phyloP scores from a whole-genome alignment of 2,329 filamentous ascomycete species.

The Gnomoniopsis sp. region DNA sequence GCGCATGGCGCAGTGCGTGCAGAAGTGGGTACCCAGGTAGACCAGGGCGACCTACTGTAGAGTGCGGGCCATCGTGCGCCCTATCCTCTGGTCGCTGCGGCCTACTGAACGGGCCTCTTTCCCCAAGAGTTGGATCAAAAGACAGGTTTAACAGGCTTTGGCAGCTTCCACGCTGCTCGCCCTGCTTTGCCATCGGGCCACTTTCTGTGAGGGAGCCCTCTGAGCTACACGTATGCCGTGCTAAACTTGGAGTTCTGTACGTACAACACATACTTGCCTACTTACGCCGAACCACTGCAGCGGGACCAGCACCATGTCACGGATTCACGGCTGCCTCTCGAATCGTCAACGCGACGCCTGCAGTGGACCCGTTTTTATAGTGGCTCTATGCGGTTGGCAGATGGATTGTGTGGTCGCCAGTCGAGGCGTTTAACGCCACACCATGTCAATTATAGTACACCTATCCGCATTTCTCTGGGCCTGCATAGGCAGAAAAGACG shows the following conservation, averaged over 20 bases:
- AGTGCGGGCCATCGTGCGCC: no score
- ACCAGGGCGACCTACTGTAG: neutral
- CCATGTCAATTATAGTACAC: constrained; percentile 17
- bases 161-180: neutral
- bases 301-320: neutral
- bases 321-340: neutral
- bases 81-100: neutral
- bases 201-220: constrained; percentile 1
- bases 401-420: neutral
- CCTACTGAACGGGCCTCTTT: neutral
- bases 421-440: constrained; percentile 5
- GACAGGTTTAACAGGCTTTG: neutral
- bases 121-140: neutral
- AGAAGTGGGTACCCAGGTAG: constrained; percentile 20
- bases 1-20: constrained; percentile 39
- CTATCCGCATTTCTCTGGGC: constrained; percentile 1
- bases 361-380: neutral
- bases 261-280: neutral
- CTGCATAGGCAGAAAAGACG: neutral
- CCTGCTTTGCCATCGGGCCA: neutral
- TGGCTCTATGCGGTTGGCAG: neutral
- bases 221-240: neutral
- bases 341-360: neutral
- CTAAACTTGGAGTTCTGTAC: no score
- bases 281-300: neutral